Percentiles rank a stretch among this genome's conserved stretches.
phyloP scores from a whole-genome alignment of 2,329 filamentous ascomycete genomes.

The Kalaharituber pfeilii region DNA sequence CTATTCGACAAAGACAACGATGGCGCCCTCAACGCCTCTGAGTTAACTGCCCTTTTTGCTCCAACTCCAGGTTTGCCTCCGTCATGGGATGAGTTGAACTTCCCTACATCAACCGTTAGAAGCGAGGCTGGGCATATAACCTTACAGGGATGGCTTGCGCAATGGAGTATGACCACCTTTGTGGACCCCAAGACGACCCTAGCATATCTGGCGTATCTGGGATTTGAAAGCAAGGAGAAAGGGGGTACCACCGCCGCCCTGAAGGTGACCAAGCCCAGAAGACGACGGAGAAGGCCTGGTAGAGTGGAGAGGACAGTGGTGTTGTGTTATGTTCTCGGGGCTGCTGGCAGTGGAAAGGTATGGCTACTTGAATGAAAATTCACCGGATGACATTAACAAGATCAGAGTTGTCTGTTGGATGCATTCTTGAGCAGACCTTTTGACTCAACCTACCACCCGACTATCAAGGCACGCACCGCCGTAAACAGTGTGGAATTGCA shows the following conservation, averaged over 20 bases:
- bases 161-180: slow-evolving; percentile 99
- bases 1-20: slow-evolving; percentile 96
- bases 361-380: background rate
- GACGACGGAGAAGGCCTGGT: slow-evolving; percentile 62
- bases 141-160: slow-evolving; percentile 89
- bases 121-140: slow-evolving; percentile 94
- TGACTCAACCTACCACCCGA: slow-evolving; percentile 67
- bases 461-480: slow-evolving; percentile 80
- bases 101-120: slow-evolving; percentile 82
- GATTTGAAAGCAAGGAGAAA: slow-evolving; percentile 68
- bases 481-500: slow-evolving; percentile 94
- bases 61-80: slow-evolving; percentile 77
- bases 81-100: slow-evolving; percentile 75
- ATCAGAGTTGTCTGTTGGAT: slow-evolving; percentile 54
- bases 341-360: slow-evolving; percentile 69
- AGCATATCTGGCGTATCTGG: slow-evolving; percentile 88
- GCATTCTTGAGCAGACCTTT: slow-evolving; percentile 84
- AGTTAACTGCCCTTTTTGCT: slow-evolving; percentile 73
- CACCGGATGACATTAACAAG: background rate
- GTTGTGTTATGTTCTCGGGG: slow-evolving; percentile 78
- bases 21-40: slow-evolving; percentile 71
- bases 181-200: slow-evolving; percentile 87
- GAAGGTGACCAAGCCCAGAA: slow-evolving; percentile 82
- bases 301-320: slow-evolving; percentile 89
- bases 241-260: slow-evolving; percentile 66